Conservation (phyloP, 768 basidiomycete species). For the Lactarius indigo region DNA sequence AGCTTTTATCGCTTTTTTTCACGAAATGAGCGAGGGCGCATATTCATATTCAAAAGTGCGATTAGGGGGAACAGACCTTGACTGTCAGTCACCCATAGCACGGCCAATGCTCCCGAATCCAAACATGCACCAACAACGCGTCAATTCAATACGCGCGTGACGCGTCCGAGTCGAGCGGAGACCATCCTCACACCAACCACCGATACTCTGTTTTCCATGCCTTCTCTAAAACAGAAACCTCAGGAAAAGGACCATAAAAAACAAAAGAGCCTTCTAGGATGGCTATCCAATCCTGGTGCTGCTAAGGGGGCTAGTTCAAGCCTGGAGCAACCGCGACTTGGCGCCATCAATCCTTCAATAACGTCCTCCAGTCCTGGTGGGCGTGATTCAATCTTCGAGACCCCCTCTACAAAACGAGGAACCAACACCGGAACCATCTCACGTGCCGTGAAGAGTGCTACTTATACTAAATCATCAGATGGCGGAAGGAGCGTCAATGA, state of each 20-base stretch:
- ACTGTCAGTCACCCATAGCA: not conserved
- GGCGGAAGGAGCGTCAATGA: slow-evolving; percentile 44
- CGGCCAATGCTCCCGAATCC: not conserved
- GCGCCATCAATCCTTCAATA: slow-evolving; percentile 12
- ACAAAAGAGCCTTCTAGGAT: slow-evolving; percentile 73
- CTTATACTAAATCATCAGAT: slow-evolving; percentile 44
- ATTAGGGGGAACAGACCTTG: not conserved
- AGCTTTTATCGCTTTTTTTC: not conserved
- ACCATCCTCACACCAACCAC: slow-evolving; percentile 1
- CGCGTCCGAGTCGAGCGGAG: slow-evolving; percentile 5
- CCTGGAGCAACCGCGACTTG: slow-evolving; percentile 1
- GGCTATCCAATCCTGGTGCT: slow-evolving; percentile 42
- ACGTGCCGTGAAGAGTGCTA: slow-evolving; percentile 38
- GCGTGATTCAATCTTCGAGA: slow-evolving; percentile 25
- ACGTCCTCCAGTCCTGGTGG: slow-evolving; percentile 22
- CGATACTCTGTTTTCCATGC: slow-evolving; percentile 2
- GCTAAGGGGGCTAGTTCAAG: slow-evolving; percentile 16
- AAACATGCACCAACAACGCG: slow-evolving; percentile 23
- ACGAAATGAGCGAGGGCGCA: not conserved
- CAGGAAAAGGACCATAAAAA: slow-evolving; percentile 39
- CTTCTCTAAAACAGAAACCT: slow-evolving; percentile 14
- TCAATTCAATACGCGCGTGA: slow-evolving; percentile 14
- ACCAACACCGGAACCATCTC: slow-evolving; percentile 31
- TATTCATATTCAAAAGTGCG: not conserved
- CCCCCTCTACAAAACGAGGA: slow-evolving; percentile 24